phyloP scores from a whole-genome alignment of 106 monocot genomes.

The Vanilla planifolia region DNA sequence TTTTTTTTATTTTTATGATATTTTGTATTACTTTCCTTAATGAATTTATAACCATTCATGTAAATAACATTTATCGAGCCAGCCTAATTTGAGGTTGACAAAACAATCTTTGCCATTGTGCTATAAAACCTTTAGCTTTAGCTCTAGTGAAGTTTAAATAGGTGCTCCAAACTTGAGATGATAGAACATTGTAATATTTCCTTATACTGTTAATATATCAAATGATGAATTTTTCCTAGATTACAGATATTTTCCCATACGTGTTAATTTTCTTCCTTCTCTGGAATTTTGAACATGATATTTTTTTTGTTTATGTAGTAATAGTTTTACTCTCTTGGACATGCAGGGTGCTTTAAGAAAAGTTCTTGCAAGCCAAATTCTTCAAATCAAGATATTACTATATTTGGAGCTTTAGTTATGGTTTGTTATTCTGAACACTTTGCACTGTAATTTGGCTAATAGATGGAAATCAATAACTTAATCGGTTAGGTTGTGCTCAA shows the following conservation, averaged over 20 bases:
- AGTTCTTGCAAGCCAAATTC: slow-evolving; percentile 67
- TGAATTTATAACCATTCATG: not conserved
- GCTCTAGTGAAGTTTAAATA: no score
- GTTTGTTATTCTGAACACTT: slow-evolving; percentile 30
- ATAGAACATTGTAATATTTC: no score
- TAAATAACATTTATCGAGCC: not conserved
- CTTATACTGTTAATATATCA: no score
- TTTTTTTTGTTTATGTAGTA: not conserved
- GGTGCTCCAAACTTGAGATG: no score
- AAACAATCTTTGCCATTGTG: no score
- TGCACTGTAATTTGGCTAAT: no score
- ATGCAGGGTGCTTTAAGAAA: slow-evolving; percentile 69
- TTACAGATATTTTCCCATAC: not conserved
- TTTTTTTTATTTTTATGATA: not conserved
- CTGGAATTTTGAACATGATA: not conserved
- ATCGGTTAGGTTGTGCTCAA: no score
- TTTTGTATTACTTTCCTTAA: not conserved
- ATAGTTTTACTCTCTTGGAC: not conserved
- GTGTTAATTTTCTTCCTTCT: not conserved
- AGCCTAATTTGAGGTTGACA: no score
- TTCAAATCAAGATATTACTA: slow-evolving; percentile 53
- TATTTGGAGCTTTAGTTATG: slow-evolving; percentile 62
- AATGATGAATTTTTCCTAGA: no score
- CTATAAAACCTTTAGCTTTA: no score
- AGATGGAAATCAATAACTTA: no score